Base-by-base conservation (phyloP, 2,329 filamentous ascomycete species). In the Monosporascus sp. region DNA sequence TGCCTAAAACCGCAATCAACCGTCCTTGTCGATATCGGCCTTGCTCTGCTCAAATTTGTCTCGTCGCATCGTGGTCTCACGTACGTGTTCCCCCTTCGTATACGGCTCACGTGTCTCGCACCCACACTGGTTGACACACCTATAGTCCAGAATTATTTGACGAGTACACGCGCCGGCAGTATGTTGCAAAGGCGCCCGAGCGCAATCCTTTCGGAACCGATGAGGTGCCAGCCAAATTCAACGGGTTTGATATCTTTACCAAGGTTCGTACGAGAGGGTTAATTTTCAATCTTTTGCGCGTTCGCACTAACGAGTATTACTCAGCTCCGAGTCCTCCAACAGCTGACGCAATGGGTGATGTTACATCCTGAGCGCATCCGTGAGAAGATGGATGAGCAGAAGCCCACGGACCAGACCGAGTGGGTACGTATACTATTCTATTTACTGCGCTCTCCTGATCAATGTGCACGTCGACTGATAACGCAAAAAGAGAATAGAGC, bases 31-130 rank as follows among this genome's bases (percentile, higher is more conserved):
- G 84, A 93, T 52, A 90, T 97, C 62, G 93, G 91, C 37, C 80
- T 99, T 46, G 85, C 88, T 52, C 78, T 97, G 20, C 83, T 97
- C 55, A 97, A 97, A 79, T 91, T 88, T 68, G 86, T 97, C 49
- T 97, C 94, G 34, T 96, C 92, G 56, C 91, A 97, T 75, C 87
- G 92, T 59, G 92, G 92, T 59, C 77, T 97, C 48, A 95, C 88
- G 91, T 96, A 82, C 61, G 89, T 80, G 57, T 3, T 27, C 49
- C 27, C 31, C 49, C 31, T 49, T 31, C 34, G 34, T 20, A 41
- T n/a, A 26, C 59, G 41, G 49, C 31, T 37, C 37, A 7, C 40
- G 52, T 36, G 46, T 26, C 37, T 45, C 5, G 36, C 59, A 34
- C 52, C 62, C 69, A 26, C 71, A 66, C 55, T 50, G 60, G 43